phyloP scores from a whole-genome alignment of 2,329 filamentous ascomycete genomes.

The Hymenoscyphus occultus region DNA sequence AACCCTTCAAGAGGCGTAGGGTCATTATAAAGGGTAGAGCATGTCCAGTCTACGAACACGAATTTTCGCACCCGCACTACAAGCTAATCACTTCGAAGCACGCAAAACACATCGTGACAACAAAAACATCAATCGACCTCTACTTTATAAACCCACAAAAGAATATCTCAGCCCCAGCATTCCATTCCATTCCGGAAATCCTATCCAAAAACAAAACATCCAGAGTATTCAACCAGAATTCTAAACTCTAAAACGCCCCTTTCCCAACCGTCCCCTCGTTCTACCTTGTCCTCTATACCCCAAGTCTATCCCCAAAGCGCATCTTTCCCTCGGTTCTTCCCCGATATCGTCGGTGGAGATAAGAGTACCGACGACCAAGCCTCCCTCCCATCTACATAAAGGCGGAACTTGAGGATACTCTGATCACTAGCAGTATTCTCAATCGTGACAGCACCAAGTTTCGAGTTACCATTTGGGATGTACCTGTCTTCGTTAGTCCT shows the following conservation, averaged over 20 bases:
- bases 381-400: conserved; percentile 80
- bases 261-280: background rate
- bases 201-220: background rate
- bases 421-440: conserved; percentile 62
- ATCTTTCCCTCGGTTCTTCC: conserved; percentile 31
- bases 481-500: conserved; percentile 50
- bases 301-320: conserved; percentile 32
- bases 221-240: background rate
- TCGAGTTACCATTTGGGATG: conserved; percentile 80
- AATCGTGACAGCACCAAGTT: conserved; percentile 83
- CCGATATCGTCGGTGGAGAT: conserved; percentile 41
- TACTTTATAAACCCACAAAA: background rate
- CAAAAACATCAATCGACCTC: background rate
- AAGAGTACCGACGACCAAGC: conserved; percentile 65
- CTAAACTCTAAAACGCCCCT: conserved; percentile 2
- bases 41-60: too few relatives aligned
- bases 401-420: conserved; percentile 73
- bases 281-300: background rate
- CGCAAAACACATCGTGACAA: background rate
- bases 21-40: too few relatives aligned
- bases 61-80: too few relatives aligned
- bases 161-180: background rate
- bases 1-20: too few relatives aligned
- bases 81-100: background rate
- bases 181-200: background rate